Evolutionary conservation across 306 rosid genomes (phyloP).

Genomic region (Vigna trinervia): DNA sequence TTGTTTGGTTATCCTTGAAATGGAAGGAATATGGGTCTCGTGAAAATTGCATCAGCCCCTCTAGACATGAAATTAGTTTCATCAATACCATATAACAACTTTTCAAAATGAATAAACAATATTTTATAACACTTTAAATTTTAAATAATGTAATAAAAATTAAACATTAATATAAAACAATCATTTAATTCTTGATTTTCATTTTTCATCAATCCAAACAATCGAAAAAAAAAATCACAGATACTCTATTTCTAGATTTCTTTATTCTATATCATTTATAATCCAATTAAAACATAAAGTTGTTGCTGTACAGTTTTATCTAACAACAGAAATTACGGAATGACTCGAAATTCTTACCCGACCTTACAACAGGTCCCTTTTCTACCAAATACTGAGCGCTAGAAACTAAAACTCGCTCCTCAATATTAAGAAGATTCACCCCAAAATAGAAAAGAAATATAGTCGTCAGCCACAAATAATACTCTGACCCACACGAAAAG

Average conservation of each 20-base stretch:
- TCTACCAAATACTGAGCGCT: background rate
- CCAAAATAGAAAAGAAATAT: background rate
- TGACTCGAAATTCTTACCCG: background rate
- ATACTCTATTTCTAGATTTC: too few species aligned
- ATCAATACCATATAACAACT: too few species aligned
- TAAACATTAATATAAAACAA: too few species aligned
- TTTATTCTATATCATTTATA: too few species aligned
- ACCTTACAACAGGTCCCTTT: background rate
- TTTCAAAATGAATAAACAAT: too few species aligned
- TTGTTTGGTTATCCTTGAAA: too few species aligned
- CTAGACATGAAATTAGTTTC: too few species aligned
- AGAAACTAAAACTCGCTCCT: background rate
- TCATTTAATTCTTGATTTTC: background rate
- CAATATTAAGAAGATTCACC: background rate
- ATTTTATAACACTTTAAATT: too few species aligned
- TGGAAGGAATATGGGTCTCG: too few species aligned
- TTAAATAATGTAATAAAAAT: too few species aligned
- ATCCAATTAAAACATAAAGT: background rate
- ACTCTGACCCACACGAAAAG: conserved; percentile 10
- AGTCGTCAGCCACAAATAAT: background rate
- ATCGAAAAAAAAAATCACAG: too few species aligned
- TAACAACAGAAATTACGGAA: background rate
- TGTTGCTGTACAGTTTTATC: background rate
- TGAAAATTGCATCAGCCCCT: too few species aligned
- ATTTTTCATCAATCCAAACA: background rate